A percentile compares a stretch with the other conserved stretches of the same genome.
Evolutionary conservation across 2,329 filamentous ascomycete species (phyloP).

Genomic region (Paracorniculantispora psalliotae): DNA sequence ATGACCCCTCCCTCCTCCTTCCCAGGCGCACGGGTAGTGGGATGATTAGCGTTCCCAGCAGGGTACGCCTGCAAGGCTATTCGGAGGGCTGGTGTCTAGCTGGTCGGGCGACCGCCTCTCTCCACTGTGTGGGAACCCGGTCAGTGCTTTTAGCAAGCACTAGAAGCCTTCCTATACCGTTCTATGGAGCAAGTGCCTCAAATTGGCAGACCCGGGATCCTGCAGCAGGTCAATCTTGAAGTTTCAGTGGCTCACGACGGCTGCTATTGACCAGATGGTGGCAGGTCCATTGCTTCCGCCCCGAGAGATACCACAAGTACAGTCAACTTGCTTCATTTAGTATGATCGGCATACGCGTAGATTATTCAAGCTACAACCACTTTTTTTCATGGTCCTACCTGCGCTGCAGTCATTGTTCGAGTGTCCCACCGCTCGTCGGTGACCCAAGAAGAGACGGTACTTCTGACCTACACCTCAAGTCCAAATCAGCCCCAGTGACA

Average conservation of each 20-base stretch:
- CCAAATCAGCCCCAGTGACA: no score
- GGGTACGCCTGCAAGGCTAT: no score
- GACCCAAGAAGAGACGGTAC: no score
- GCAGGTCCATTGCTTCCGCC: neutral
- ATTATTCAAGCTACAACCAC: no score
- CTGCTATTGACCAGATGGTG: neutral
- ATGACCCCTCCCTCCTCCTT: neutral
- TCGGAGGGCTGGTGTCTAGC: no score
- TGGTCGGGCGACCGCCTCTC: constrained; percentile 9
- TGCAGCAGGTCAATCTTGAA: constrained; percentile 3
- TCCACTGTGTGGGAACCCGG: neutral
- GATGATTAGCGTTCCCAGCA: no score
- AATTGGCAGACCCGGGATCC: neutral
- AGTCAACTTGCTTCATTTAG: neutral
- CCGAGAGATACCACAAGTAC: neutral
- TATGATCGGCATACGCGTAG: neutral
- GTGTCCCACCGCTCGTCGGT: no score
- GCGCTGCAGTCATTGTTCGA: no score
- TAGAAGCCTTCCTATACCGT: constrained; percentile 4
- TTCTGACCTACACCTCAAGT: no score
- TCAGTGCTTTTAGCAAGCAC: constrained; percentile 3
- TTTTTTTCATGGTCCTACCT: no score
- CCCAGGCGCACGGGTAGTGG: neutral
- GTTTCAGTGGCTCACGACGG: constrained; percentile 1
- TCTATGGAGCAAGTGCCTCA: neutral